phyloP scores from a whole-genome alignment of 2,329 filamentous ascomycete species.

The Fusarium paranaense region DNA sequence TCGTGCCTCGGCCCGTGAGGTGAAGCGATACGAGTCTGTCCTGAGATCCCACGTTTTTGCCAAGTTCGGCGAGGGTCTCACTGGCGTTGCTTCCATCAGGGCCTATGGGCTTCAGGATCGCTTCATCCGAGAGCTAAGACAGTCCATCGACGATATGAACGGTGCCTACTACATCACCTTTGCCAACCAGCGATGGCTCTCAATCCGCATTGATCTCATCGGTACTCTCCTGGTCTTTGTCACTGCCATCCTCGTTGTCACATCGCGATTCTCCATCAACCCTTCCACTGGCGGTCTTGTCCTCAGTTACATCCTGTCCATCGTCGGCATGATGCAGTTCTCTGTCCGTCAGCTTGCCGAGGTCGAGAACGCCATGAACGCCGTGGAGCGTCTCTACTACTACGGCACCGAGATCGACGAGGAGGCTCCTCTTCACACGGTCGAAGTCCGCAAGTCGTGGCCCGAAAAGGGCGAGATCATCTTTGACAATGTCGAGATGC shows the following conservation, averaged over 20 bases:
- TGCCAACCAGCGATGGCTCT: conserved; percentile 94
- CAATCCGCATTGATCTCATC: conserved; percentile 84
- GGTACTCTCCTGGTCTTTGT: conserved; percentile 88
- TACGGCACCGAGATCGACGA: conserved; percentile 90
- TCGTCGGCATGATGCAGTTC: conserved; percentile 96
- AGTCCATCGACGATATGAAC: conserved; percentile 90
- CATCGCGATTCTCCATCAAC: conserved; percentile 85
- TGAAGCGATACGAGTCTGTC: conserved; percentile 93
- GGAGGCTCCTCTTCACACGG: conserved; percentile 84
- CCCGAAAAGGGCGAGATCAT: conserved; percentile 86
- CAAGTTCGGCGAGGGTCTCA: conserved; percentile 89
- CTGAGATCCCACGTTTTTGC: conserved; percentile 90
- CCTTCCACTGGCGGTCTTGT: conserved; percentile 90
- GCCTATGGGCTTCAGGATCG: conserved; percentile 86
- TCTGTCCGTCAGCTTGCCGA: conserved; percentile 93
- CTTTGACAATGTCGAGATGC: conserved; percentile 82
- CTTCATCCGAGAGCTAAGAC: conserved; percentile 77
- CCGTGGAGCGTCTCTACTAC: conserved; percentile 90
- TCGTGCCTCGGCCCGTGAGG: conserved; percentile 88
- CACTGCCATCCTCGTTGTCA: conserved; percentile 90
- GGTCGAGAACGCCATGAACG: conserved; percentile 98
- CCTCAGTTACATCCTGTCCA: conserved; percentile 90
- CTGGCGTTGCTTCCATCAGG: conserved; percentile 84
- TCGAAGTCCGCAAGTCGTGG: conserved; percentile 81
- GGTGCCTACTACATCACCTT: conserved; percentile 95